Percentiles rank a stretch among this genome's conserved stretches.
Conservation (phyloP, 805 yeast species). For the Lachancea nothofagi region DNA sequence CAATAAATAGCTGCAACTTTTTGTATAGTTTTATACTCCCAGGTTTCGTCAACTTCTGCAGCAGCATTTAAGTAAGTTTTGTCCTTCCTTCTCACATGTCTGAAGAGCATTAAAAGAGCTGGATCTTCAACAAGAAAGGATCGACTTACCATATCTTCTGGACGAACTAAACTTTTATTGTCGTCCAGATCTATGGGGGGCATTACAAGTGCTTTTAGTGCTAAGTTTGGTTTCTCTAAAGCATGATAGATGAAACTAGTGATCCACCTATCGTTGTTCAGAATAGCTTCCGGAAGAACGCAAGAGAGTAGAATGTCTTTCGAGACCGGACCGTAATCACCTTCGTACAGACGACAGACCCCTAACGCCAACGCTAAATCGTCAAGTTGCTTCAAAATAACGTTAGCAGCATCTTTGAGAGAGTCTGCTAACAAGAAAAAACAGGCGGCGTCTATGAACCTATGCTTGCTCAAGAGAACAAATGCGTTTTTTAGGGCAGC, state of each 20-base stretch:
- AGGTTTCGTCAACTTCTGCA: conserved; percentile 34
- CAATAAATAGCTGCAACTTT: conserved; percentile 63
- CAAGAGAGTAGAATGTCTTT: conserved; percentile 43
- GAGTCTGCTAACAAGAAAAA: conserved; percentile 78
- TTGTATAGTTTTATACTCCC: conserved; percentile 57
- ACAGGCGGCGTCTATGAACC: conserved; percentile 81
- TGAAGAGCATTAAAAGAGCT: conserved; percentile 61
- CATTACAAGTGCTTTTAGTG: conserved; percentile 62
- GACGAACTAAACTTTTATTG: conserved; percentile 26
- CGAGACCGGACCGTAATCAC: conserved; percentile 52
- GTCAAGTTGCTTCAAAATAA: conserved; percentile 57
- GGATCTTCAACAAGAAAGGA: conserved; percentile 73
- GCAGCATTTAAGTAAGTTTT: conserved; percentile 47
- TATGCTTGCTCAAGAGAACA: conserved; percentile 81
- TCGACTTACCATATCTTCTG: conserved; percentile 33
- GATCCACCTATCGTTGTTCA: conserved; percentile 71
- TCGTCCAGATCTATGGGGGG: conserved; percentile 41
- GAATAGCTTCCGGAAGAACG: conserved; percentile 52
- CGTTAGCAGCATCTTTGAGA: conserved; percentile 70
- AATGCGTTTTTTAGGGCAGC: conserved; percentile 93
- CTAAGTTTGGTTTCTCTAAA: conserved; percentile 39
- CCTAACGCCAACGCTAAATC: conserved; percentile 75
- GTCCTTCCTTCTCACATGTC: conserved; percentile 50
- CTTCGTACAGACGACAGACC: conserved; percentile 71
- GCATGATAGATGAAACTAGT: conserved; percentile 79